phyloP scores from a whole-genome alignment of 176 grass and related monocot species.

The Zea luxurians region DNA sequence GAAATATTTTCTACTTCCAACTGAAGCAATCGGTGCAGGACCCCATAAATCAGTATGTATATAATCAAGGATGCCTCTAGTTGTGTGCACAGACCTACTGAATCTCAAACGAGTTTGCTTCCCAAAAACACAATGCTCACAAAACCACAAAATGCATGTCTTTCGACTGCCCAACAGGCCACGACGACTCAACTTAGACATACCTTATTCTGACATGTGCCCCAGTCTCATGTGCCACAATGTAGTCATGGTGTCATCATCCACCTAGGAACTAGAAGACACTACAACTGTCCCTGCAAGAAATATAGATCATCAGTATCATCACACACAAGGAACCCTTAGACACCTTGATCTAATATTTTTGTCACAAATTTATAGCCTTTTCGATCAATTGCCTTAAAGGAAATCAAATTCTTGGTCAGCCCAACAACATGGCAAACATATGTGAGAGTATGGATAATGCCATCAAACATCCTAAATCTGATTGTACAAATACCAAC shows the following conservation, averaged over 20 bases:
- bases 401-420: no score
- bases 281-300: not conserved
- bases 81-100: not conserved
- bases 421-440: no score
- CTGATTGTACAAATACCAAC: no score
- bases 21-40: not conserved
- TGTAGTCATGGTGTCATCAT: not conserved
- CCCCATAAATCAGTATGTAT: not conserved
- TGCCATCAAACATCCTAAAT: no score
- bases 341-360: no score
- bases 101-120: not conserved
- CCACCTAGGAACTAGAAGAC: not conserved
- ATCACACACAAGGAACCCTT: no score
- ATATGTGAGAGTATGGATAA: no score
- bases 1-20: constrained; percentile 11
- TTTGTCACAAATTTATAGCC: no score
- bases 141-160: not conserved
- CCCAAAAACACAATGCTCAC: not conserved
- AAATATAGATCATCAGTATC: not conserved
- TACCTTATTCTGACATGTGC: not conserved
- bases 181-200: not conserved
- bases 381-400: no score
- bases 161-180: not conserved
- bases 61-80: not conserved
- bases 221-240: constrained; percentile 5